These are phyloP conservation scores for Lactarius indigo DNA, from an alignment of 768 basidiomycete species.

Conservation along the genomic window DNA sequence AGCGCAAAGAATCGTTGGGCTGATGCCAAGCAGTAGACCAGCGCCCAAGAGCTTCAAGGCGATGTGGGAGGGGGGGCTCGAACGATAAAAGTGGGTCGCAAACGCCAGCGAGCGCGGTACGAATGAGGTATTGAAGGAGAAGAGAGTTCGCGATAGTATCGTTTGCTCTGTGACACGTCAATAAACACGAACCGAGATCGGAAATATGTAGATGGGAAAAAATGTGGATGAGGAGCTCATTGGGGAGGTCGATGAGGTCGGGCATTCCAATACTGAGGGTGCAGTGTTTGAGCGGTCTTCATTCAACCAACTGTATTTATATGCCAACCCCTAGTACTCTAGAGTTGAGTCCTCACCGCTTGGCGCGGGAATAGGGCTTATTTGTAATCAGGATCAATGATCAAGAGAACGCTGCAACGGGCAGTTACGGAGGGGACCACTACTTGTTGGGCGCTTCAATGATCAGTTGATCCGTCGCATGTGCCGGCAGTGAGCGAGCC, in stretches of 20 bases:
- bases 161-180: not conserved
- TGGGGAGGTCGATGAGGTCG: conserved; percentile 3
- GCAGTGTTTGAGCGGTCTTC: not conserved
- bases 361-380: not conserved
- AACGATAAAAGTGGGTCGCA: not conserved
- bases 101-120: not conserved
- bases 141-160: not conserved
- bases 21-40: conserved; percentile 6
- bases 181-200: conserved; percentile 2
- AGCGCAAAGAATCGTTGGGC: not conserved
- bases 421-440: not conserved
- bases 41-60: not conserved
- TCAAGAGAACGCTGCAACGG: not conserved
- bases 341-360: not conserved
- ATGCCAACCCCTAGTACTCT: not conserved
- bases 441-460: not conserved
- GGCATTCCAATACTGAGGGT: not conserved
- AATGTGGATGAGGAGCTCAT: conserved; percentile 7
- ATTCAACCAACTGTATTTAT: not conserved
- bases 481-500: not conserved
- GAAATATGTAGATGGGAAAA: not conserved
- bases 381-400: not conserved
- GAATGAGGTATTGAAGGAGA: conserved; percentile 11
- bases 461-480: not conserved
- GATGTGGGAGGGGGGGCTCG: not conserved